Evolutionary conservation across 78 protist genomes (phyloP), one percentile per base, ranked within the genome.

Genomic region (Dictyostelium intermedium): DNA sequence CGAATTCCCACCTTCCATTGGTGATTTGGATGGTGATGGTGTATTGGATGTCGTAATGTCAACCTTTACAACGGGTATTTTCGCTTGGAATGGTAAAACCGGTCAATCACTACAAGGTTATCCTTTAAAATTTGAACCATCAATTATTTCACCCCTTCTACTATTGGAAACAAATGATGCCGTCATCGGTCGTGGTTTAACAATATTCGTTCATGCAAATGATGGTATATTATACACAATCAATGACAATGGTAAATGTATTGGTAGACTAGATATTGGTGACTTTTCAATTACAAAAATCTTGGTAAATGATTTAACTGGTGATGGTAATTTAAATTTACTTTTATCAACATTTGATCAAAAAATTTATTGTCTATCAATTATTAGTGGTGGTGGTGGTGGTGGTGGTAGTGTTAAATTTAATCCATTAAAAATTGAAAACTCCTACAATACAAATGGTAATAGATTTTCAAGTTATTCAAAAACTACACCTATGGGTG

Each of bases 11-110:
- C 97, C 96, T n/a, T 60, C 87, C 7, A 61, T 97, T 23, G 99
- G 98, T 27, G 98, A 97, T 84, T 83, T 98, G 1, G 60, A 98
- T 91, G 98, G 98, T 18, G 99, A 98, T 92, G 99, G 99, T 5
- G 18, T 43, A 11, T 79, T 97, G n/a, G 99, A 98, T 80, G 82
- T 98, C 6, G 96, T 97, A 61, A 32, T 97, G n/a, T 96, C 93
- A 37, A 96, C 98, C 1, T 61, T 50, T 30, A 70, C 27, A 20
- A 98, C 98, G 7, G 84, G 53, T 63, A 74, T 98, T 61, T 98
- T 84, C 87, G 99, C 98, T 34, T 72, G 96, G 72, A 74, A 83
- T 18, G 98, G 98, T 34, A 50, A 13, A 23, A 70, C 47, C 32
- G 99, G 99, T 45, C 74, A 78, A 34, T 1, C 47, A 37, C 61